Base-by-base conservation (phyloP, 2,329 filamentous ascomycete genomes). In the Fusarium sp. region DNA sequence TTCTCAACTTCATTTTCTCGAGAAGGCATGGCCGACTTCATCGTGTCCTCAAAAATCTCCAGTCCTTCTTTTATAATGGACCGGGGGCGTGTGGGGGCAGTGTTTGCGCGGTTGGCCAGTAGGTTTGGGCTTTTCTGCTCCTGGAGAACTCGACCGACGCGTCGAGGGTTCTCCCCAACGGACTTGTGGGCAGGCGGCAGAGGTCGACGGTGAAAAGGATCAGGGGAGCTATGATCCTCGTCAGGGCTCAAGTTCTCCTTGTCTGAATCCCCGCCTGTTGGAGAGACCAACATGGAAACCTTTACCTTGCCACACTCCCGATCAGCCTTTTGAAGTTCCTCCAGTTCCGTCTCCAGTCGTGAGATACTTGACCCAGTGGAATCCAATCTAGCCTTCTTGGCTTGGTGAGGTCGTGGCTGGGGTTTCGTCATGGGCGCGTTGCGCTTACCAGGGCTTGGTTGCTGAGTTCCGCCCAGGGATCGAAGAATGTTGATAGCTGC, bases 231-330 rank as follows among this genome's bases (percentile, higher is more conserved):
- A 10, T 79, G 83, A 41, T 84, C 82, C 67, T 83, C 83, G 67
- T 83, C 84, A 2, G 84, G 90, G 75, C 83, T 87, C 86, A 93
- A 97, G 76, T 98, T 98, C 81, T 98, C 95, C 81, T 98, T 98
- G 78, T 98, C 95, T 2, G 93, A 97, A 74, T 97, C 94, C 33
- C 72, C 72, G 33, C 72, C 72, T 49, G 78, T 67, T 8, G 79
- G 77, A 26, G 79, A 82, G 12, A 79, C 74, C 44, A 82, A 70
- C 73, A 78, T 78, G 7, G 78, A 78, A 16, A 81, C 74, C 62
- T 83, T 83, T 50, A 80, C 78, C 59, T 80, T 80, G 28, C 75
- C 59, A 31, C 64, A 68, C 33, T 71, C 70, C 62, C 70, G 67
- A 20, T 72, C 67, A 36, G 62, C 57, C 47, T 76, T 79, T 28